Evolutionary conservation across 345 rosid species (phyloP).

Genomic region (Physaria fendleri): DNA sequence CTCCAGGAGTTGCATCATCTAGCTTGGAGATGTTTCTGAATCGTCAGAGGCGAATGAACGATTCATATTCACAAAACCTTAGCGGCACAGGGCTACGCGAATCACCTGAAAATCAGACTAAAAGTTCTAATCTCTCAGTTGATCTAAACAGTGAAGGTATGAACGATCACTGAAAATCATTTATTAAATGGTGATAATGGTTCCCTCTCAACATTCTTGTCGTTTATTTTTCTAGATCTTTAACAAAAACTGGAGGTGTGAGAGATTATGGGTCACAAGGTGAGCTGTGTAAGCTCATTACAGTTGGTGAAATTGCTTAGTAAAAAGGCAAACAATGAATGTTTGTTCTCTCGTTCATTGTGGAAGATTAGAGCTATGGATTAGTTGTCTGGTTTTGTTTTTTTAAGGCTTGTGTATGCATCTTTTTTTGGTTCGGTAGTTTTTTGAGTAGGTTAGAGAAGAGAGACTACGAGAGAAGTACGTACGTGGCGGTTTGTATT

Average conservation of each 20-base stretch:
- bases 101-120: conserved; percentile 40
- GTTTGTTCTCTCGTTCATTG: background rate
- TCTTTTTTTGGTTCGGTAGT: conserved; percentile 21
- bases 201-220: background rate
- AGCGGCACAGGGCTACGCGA: conserved; percentile 15
- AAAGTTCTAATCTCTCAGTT: conserved; percentile 38
- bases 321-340: conserved; percentile 14
- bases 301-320: background rate
- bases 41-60: conserved; percentile 39
- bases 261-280: background rate
- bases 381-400: conserved; percentile 2
- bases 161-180: background rate
- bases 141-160: conserved; percentile 61
- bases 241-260: conserved; percentile 13
- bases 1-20: conserved; percentile 41
- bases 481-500: conserved; percentile 12
- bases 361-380: conserved; percentile 7
- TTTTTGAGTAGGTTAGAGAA: conserved; percentile 24
- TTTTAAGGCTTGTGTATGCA: background rate
- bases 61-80: conserved; percentile 45
- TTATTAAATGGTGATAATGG: background rate
- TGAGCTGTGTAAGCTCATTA: background rate
- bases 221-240: conserved; percentile 3
- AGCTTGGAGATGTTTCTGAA: conserved; percentile 50
- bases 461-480: background rate